These are phyloP conservation scores for Vigna reflexopilosa DNA, from an alignment of 306 rosid genomes.

Conservation along the genomic window DNA sequence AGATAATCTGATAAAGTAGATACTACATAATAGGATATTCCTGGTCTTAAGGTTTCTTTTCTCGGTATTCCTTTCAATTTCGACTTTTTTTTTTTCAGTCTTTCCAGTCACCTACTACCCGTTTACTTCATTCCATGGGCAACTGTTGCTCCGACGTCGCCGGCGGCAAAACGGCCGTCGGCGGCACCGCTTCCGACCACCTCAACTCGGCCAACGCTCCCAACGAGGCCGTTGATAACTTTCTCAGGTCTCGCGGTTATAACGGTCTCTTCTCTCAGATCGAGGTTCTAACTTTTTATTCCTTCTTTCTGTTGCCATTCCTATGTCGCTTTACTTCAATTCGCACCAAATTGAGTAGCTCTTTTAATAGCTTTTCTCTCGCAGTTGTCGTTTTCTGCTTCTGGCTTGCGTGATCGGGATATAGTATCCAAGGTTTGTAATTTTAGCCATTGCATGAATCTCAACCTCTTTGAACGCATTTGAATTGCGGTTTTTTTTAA, in stretches of 20 bases:
- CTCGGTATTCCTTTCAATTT: conserved; percentile 21
- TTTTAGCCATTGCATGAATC: conserved; percentile 43
- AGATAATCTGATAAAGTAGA: conserved; percentile 5
- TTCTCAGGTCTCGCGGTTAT: conserved; percentile 84
- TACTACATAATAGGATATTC: conserved; percentile 32
- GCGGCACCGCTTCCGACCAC: conserved; percentile 55
- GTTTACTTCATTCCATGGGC: conserved; percentile 66
- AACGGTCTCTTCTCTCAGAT: conserved; percentile 90
- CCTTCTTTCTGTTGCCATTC: conserved; percentile 3
- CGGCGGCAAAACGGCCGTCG: conserved; percentile 74
- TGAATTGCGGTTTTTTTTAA: neutral
- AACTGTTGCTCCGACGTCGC: conserved; percentile 88
- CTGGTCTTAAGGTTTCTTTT: neutral
- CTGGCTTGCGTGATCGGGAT: conserved; percentile 84
- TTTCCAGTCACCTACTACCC: conserved; percentile 31
- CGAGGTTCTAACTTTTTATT: conserved; percentile 67
- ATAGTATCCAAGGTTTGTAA: conserved; percentile 85
- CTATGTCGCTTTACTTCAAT: conserved; percentile 24
- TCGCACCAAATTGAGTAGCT: neutral
- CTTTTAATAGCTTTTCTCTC: conserved; percentile 9
- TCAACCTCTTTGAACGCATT: conserved; percentile 7
- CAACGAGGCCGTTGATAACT: conserved; percentile 73
- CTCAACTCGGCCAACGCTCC: conserved; percentile 51
- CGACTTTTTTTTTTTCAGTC: neutral
- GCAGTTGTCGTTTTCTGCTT: conserved; percentile 90